Percentiles rank a stretch among this genome's conserved stretches.
phyloP scores from a whole-genome alignment of 2,329 filamentous ascomycete species.

The Nannizziopsis barbatae region DNA sequence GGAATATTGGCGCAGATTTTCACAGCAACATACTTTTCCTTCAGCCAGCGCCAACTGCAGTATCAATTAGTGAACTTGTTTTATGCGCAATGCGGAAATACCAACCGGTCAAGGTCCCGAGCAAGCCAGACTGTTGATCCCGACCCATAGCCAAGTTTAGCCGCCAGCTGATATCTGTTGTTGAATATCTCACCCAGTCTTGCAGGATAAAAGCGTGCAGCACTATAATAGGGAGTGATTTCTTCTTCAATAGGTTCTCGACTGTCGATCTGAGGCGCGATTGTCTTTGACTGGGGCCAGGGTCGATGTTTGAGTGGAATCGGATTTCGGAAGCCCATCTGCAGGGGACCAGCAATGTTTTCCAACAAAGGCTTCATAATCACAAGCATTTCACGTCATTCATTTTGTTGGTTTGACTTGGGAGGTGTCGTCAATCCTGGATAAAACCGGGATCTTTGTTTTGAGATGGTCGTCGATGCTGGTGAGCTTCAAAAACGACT shows the following conservation, averaged over 20 bases:
- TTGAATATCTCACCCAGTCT: slow-evolving; percentile 16
- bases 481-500: too few relatives aligned
- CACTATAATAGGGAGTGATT: slow-evolving; percentile 10
- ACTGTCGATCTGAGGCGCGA: slow-evolving; percentile 4
- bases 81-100: not conserved
- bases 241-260: slow-evolving; percentile 9
- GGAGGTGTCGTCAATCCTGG: too few relatives aligned
- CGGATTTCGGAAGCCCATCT: too few relatives aligned
- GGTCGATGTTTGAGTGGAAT: slow-evolving; percentile 11
- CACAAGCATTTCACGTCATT: too few relatives aligned
- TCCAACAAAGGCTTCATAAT: too few relatives aligned
- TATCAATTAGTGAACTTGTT: slow-evolving; percentile 5
- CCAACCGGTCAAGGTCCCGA: not conserved
- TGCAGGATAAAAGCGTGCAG: slow-evolving; percentile 13
- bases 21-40: slow-evolving; percentile 25
- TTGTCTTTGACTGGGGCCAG: slow-evolving; percentile 4
- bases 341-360: too few relatives aligned
- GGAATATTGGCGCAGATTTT: slow-evolving; percentile 23
- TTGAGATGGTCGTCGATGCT: too few relatives aligned
- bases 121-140: slow-evolving; percentile 32
- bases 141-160: slow-evolving; percentile 36
- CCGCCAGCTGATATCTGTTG: slow-evolving; percentile 13
- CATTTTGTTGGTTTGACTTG: too few relatives aligned
- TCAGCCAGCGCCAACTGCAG: slow-evolving; percentile 21
- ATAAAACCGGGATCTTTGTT: too few relatives aligned